Conservation (phyloP, 345 rosid species). For the Citrus trifoliata region DNA sequence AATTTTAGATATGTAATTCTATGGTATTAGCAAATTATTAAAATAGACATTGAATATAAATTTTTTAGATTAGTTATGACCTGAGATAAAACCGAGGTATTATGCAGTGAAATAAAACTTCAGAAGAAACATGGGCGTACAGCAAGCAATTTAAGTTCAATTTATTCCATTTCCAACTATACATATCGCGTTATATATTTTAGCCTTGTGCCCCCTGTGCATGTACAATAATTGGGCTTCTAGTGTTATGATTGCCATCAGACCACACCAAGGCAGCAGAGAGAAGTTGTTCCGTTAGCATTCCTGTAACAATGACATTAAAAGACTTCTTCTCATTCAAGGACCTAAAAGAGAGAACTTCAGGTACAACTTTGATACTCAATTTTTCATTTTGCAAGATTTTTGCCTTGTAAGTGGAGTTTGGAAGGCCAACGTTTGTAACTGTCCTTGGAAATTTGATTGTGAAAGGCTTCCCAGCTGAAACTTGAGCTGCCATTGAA, state of each 20-base stretch:
- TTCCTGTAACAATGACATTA: conserved; percentile 27
- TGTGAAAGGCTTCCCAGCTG: conserved; percentile 12
- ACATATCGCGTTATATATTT: background rate
- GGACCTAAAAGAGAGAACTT: conserved; percentile 29
- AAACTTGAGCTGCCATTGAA: conserved; percentile 29
- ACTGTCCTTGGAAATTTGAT: conserved; percentile 44
- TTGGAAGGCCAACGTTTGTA: conserved; percentile 49
- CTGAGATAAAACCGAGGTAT: too few relatives aligned
- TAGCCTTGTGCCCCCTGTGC: background rate
- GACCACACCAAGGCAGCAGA: conserved; percentile 36
- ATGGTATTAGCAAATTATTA: too few relatives aligned
- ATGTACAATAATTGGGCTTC: conserved; percentile 9
- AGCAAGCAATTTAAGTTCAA: background rate
- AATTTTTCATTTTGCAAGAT: conserved; percentile 10
- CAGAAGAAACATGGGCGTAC: background rate
- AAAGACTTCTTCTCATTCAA: conserved; percentile 42
- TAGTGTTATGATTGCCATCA: conserved; percentile 30
- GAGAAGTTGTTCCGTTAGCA: background rate
- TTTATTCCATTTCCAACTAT: background rate
- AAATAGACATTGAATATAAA: too few relatives aligned
- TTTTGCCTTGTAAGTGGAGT: conserved; percentile 38
- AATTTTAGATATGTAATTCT: too few relatives aligned
- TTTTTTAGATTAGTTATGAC: too few relatives aligned
- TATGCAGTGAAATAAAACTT: background rate
- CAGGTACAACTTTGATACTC: conserved; percentile 36